Base-by-base conservation (phyloP, 805 yeast species). In the Zygotorulaspora sp. region DNA sequence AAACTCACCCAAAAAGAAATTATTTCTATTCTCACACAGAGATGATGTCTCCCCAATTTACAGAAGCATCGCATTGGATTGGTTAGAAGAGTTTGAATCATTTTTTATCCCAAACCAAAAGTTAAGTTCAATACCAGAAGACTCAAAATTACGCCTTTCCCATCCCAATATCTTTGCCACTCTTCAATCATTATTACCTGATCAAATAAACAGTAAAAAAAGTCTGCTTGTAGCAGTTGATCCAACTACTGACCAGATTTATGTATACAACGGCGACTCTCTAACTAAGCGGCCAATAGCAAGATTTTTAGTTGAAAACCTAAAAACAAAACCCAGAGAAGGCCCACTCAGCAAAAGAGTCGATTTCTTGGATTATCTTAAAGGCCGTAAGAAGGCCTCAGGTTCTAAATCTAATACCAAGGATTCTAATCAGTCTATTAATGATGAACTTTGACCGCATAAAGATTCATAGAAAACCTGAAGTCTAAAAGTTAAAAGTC, bases 51-150 rank as follows among this genome's bases (percentile, higher is more conserved):
- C 82, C 7, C 74, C 87, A 1, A 55, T 78, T 40, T 71, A 70
- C 50, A 83, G 80, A 52, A 63, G 83, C 1, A 62, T 86, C 43
- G 87, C 90, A 2, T 67, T 84, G 38, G 95, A 85, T 54, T 80
- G 77, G 58, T 56, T 80, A 28, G 77, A 71, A 0, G 44, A 55
- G 2, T 54, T 73, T 2, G 74, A 75, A 28, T 70, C 53, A 75
- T 49, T 80, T 70, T 1, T 70, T 65, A 55, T 57, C 64, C 24
- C 65, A 7, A 56, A 52, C 26, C 25, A 39, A 3, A 51, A 66
- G 4, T 42, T 64, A 4, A 54, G 56, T 7, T 20, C 40, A 2
- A 20, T 44, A 6, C 16, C 34, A 7, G 42, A 28, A 9, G 33
- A 23, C 3, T 27, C 25, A 15, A 14, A 21, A 8, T 38, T 48